Evolutionary conservation across 345 rosid species (phyloP).

Genomic region (Anastatica hierochuntica): DNA sequence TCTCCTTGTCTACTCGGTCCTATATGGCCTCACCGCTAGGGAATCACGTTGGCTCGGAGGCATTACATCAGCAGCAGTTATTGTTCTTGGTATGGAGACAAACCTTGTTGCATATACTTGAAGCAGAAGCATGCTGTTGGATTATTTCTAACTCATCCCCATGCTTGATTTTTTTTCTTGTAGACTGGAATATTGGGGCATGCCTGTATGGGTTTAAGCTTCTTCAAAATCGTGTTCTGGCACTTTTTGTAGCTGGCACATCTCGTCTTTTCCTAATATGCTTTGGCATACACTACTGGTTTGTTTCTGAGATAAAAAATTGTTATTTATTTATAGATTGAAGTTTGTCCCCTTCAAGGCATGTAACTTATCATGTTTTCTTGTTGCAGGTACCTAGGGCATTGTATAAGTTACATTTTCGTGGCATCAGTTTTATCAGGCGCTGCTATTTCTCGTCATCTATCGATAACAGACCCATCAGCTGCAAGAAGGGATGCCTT

Average conservation of each 20-base stretch:
- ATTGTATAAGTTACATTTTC: constrained; percentile 89
- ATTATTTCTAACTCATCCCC: constrained; percentile 5
- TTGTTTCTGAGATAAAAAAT: constrained; percentile 29
- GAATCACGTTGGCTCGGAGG: constrained; percentile 97
- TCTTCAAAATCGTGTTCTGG: constrained; percentile 77
- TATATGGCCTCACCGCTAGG: constrained; percentile 89
- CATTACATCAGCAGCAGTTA: constrained; percentile 86
- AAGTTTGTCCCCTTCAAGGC: constrained; percentile 10
- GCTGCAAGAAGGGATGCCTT: constrained; percentile 97
- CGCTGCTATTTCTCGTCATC: constrained; percentile 92
- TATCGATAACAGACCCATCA: constrained; percentile 76
- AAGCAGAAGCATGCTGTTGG: constrained; percentile 2
- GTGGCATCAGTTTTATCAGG: constrained; percentile 93
- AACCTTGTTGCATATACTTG: constrained; percentile 6
- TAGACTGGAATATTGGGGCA: constrained; percentile 99
- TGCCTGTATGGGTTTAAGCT: constrained; percentile 95
- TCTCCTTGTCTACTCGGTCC: constrained; percentile 80
- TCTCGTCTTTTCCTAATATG: constrained; percentile 92
- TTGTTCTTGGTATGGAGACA: constrained; percentile 66
- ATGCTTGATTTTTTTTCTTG: constrained; percentile 21
- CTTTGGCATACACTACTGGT: constrained; percentile 99
- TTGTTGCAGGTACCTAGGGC: constrained; percentile 87
- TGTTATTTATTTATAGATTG: background rate
- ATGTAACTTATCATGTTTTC: constrained; percentile 10
- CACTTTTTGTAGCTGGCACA: constrained; percentile 86